phyloP scores from a whole-genome alignment of 1,139 yeast species.

The Sporopachydermia cereana region DNA sequence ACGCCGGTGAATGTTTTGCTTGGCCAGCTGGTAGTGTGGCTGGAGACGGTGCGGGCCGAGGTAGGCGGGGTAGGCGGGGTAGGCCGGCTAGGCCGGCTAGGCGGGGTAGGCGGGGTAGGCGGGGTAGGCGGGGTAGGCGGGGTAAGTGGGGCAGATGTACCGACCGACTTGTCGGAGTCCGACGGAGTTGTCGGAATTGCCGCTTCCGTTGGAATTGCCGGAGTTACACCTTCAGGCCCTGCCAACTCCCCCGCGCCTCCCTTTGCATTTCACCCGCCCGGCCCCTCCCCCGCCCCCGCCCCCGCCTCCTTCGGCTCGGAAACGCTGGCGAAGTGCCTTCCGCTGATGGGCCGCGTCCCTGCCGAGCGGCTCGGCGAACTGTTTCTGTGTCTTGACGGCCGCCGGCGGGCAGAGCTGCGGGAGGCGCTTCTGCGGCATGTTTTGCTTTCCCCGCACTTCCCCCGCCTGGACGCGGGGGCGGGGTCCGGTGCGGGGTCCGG shows the following conservation, averaged over 20 bases:
- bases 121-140: neutral
- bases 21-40: neutral
- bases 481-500: neutral
- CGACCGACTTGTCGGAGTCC: neutral
- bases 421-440: neutral
- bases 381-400: neutral
- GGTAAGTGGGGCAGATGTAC: neutral
- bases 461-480: neutral
- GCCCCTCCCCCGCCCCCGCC: too few relatives aligned
- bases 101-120: too few relatives aligned
- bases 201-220: too few relatives aligned
- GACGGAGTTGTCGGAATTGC: neutral
- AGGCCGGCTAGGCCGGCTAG: too few relatives aligned
- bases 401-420: neutral
- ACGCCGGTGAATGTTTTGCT: neutral
- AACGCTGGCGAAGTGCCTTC: neutral
- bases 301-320: neutral
- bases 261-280: too few relatives aligned
- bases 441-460: neutral
- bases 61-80: too few relatives aligned
- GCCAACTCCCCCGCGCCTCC: neutral
- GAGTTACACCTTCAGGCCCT: too few relatives aligned
- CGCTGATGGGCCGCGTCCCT: neutral
- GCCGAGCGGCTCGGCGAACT: slow-evolving; percentile 3
- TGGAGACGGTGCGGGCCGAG: neutral